Percentiles rank a stretch among this genome's conserved stretches.
phyloP scores from a whole-genome alignment of 345 rosid genomes.

The Psidium friedrichsthalianum region DNA sequence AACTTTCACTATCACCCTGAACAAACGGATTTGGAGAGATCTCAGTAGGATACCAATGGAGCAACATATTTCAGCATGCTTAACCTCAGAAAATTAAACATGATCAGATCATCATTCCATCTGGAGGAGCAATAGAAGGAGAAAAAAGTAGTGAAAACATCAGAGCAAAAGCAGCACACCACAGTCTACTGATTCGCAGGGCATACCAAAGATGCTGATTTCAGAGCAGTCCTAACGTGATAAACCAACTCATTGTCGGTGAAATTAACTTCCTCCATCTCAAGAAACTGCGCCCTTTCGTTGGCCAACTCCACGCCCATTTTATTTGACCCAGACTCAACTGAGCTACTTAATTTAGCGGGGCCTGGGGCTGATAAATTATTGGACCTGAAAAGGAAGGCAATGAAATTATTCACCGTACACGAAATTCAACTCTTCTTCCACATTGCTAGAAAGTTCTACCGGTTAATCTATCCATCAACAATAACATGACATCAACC shows the following conservation, averaged over 20 bases:
- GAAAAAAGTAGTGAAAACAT: neutral
- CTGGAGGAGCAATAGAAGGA: neutral
- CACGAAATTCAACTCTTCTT: neutral
- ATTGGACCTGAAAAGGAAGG: neutral
- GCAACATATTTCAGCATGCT: neutral
- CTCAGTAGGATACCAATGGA: neutral
- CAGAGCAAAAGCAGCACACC: neutral
- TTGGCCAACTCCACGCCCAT: slow-evolving; percentile 10
- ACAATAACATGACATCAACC: neutral
- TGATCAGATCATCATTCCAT: neutral
- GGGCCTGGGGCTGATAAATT: neutral
- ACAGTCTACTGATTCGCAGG: neutral
- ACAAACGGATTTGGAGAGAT: neutral
- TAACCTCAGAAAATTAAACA: neutral
- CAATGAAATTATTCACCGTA: neutral
- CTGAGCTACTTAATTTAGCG: neutral
- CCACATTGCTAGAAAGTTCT: neutral
- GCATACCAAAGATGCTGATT: slow-evolving; percentile 5
- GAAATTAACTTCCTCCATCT: slow-evolving; percentile 2
- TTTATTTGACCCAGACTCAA: neutral
- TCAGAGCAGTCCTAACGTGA: neutral
- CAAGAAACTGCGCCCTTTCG: neutral
- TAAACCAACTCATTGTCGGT: slow-evolving; percentile 3
- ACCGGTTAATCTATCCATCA: no score
- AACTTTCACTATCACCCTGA: slow-evolving; percentile 49